Base-by-base conservation (phyloP, 2,329 filamentous ascomycete genomes). In the Curvularia sp. region DNA sequence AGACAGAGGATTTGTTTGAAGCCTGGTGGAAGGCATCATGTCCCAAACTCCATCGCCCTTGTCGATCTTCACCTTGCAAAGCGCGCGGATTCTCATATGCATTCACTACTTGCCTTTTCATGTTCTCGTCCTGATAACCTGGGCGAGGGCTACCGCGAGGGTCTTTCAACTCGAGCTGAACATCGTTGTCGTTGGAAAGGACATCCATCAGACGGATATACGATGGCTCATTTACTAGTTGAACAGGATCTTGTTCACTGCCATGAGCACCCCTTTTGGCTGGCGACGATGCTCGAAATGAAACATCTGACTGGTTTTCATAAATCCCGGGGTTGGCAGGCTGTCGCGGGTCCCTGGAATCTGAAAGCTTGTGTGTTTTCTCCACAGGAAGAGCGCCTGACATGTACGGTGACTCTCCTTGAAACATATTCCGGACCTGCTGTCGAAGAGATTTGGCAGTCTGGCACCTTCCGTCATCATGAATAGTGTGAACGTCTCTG, bases 131-230 rank as follows among this genome's bases (percentile, higher is more conserved):
- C 5, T 56, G 44, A 46, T 55, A 20, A 0, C 44, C n/a, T 20
- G n/a, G 43, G 3, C 33, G n/a, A 7, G 31, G 8, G 7, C 20
- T 54, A 10, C 57, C 30, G 28, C 72, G 68, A n/a, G 73, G 73
- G 48, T 75, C 73, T 38, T 63, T 67, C 6, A 75, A 53, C 1
- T 64, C 67, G 2, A 75, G 39, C 8, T 76, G 63, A 7, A 75
- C 52, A 6, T 57, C 63, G 10, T 50, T 60, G 20, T 71, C 66
- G 15, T 44, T 52, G 12, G 67, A 68, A 7, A 76, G 55, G 0
- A 62, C 66, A 55, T 76, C 73, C 65, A 76, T 69, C 1, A 76
- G 63, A 22, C 60, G 66, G 12, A 74, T 68, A 39, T 76, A 76
- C 1, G 73, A 76, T 4, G 61, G 67, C 28, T 65, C 70, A 12